Evolutionary conservation across 495 filamentous ascomycete genomes (phyloP), one percentile per base, ranked within the genome.

Genomic region (Penicillium crystallinum): DNA sequence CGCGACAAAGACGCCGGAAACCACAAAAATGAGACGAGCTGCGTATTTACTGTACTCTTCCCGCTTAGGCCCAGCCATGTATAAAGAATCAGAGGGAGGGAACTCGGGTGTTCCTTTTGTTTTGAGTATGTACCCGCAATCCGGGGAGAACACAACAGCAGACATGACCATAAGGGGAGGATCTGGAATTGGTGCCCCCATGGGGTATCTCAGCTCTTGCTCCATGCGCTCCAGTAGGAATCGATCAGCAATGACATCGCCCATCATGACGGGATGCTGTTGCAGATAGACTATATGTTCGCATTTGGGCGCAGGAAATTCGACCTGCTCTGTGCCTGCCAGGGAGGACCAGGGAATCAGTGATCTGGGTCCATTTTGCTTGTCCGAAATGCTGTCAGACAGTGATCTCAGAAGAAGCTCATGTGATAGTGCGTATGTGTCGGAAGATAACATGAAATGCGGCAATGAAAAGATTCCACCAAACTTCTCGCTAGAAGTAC

Each of bases 401-500:
- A 97, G 71, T 0, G 88, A 91, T 52, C 78, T 72, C 59, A 89
- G 83, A 27, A 97, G 75, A 17, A 92, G 68, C 31, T 69, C 64
- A 53, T 87, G 83, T 21, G 86, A 81, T 2, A 84, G 69, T 31
- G 81, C 72, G 65, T 87, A 97, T 14, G 81, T 80, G 40, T 82
- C 77, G 15, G 77, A 61, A 12, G 81, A 83, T 12, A 88, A 76
- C 6, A 85, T 73, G 25, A 98, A 80, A 69, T 97, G 90, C 18
- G 93, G 91, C 52, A 97, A 68, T 19, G 85, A 83, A 63, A 96
- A 95, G 27, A 97, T 81, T 33, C 93, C 93, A 18, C 84, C 78
- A 64, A 91, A 97, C 71, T 95, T 96, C 64, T 95, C 88, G 61
- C 88, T 95, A 11, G 91, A 89, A 1, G 93, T 97, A 7, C 84